Evolutionary conservation across 495 filamentous ascomycete genomes (phyloP).

Genomic region (Xylaria palmicola): DNA sequence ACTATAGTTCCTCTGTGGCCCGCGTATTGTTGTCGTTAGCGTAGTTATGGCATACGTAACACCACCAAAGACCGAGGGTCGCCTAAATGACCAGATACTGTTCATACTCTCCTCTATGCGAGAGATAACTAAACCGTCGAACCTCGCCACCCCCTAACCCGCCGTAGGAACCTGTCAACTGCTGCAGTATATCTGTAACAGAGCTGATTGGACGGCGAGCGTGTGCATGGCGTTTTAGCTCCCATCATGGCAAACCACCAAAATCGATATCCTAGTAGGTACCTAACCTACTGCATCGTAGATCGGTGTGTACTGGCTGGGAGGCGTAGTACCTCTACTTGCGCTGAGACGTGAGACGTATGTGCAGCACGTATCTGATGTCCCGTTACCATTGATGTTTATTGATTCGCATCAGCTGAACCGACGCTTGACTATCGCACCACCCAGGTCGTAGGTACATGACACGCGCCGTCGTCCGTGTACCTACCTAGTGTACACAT

Average conservation of each 20-base stretch:
- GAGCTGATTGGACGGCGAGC: background rate
- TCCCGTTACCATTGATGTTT: no score
- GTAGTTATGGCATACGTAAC: background rate
- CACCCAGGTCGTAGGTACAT: no score
- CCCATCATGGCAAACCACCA: background rate
- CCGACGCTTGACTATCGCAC: no score
- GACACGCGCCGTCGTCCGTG: no score
- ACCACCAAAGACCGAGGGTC: background rate
- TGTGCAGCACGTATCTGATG: no score
- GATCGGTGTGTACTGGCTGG: no score
- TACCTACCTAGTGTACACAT: no score
- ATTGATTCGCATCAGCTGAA: no score
- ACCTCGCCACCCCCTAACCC: slow-evolving; percentile 4
- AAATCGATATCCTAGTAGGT: no score
- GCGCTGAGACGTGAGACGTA: no score
- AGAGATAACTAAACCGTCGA: background rate
- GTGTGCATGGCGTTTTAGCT: background rate
- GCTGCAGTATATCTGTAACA: background rate
- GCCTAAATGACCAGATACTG: background rate
- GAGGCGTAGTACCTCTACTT: no score
- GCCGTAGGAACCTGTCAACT: background rate
- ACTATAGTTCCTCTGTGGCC: background rate
- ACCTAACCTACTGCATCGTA: no score
- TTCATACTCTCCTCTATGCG: background rate
- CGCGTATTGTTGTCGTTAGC: background rate